A percentile compares a stretch with the other conserved stretches of the same genome.
These are phyloP conservation scores for Acanthamoeba lugdunensis DNA, from an alignment of 208 protist genomes.

Conservation along the genomic window DNA sequence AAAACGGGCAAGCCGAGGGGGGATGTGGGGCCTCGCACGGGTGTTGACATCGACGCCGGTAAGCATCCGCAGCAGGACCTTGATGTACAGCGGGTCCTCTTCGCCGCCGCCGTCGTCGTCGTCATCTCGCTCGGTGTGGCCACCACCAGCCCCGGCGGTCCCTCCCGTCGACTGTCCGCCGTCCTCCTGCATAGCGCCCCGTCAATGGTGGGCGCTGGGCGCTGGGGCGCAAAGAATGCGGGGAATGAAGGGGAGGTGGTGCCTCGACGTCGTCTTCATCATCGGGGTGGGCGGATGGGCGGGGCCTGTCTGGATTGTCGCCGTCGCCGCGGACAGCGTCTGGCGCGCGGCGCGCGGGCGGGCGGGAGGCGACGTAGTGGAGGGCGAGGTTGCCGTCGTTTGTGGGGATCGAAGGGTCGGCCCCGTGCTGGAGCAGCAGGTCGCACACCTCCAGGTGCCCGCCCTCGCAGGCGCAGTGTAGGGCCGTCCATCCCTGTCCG, in stretches of 20 bases:
- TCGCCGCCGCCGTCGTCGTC: not conserved
- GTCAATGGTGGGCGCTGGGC: not conserved
- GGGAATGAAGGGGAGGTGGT: not conserved
- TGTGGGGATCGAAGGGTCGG: constrained; percentile 35
- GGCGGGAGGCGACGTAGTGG: constrained; percentile 61
- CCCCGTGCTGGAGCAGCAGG: constrained; percentile 5
- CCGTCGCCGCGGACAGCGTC: not conserved
- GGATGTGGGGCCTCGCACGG: not conserved
- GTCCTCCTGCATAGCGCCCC: not conserved
- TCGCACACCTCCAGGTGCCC: constrained; percentile 50
- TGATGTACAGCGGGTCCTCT: constrained; percentile 54
- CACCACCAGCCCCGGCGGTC: too few species aligned
- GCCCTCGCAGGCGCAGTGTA: constrained; percentile 62
- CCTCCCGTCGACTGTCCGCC: not conserved
- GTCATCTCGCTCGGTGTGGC: not conserved
- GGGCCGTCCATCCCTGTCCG: constrained; percentile 58
- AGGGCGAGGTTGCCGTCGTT: constrained; percentile 63
- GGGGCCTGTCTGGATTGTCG: not conserved
- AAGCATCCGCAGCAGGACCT: constrained; percentile 65
- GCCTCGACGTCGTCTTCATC: not conserved
- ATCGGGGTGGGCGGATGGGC: not conserved
- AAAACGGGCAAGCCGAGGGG: not conserved
- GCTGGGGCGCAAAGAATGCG: not conserved
- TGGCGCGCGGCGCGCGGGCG: not conserved
- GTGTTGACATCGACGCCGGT: constrained; percentile 62